phyloP scores from a whole-genome alignment of 768 basidiomycete genomes.

The Serendipita indica region DNA sequence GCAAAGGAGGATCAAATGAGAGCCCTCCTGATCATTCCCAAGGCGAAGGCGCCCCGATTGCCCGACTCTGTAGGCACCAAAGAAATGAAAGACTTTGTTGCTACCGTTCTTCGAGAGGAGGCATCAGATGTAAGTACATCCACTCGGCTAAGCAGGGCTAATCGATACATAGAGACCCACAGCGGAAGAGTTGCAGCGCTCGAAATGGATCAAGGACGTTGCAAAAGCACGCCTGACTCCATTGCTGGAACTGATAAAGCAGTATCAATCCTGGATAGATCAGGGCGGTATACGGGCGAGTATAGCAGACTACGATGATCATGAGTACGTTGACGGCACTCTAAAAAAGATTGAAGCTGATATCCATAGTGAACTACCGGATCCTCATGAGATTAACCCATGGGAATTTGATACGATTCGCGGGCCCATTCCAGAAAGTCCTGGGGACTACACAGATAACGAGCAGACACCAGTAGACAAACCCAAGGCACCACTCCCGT shows the following conservation, averaged over 20 bases:
- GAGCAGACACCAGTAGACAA: constrained; percentile 6
- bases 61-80: constrained; percentile 64
- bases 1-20: constrained; percentile 71
- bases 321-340: constrained; percentile 32
- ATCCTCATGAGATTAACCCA: constrained; percentile 22
- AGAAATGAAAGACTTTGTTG: constrained; percentile 80
- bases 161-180: constrained; percentile 46
- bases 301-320: constrained; percentile 54
- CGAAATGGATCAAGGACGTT: constrained; percentile 74
- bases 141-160: not conserved
- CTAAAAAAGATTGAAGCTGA: constrained; percentile 25
- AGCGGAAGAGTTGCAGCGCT: constrained; percentile 73
- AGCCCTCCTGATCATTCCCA: constrained; percentile 82
- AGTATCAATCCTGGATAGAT: constrained; percentile 58
- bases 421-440: constrained; percentile 23
- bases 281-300: constrained; percentile 61
- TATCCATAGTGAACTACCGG: not conserved
- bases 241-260: constrained; percentile 66
- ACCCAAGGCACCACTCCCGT: not conserved
- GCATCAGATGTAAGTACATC: constrained; percentile 49
- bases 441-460: constrained; percentile 12
- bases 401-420: constrained; percentile 73
- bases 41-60: constrained; percentile 66
- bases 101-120: constrained; percentile 64
- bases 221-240: constrained; percentile 50